Base-by-base conservation (phyloP, 768 basidiomycete species). In the Leccinellum albellum region DNA sequence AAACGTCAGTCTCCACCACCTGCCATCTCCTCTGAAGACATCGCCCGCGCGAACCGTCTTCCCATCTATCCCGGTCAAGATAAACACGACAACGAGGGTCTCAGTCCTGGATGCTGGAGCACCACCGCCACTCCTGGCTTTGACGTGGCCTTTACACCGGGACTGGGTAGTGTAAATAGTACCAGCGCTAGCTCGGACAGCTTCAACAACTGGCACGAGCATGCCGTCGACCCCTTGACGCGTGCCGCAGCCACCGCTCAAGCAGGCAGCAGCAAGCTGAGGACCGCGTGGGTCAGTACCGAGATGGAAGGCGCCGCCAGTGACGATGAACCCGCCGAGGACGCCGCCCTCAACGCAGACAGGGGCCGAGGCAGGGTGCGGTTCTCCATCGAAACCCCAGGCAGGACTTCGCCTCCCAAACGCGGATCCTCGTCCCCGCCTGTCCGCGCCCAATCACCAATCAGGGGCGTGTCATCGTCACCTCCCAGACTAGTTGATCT, bases 111-210 rank as follows among this genome's bases (percentile, higher is more conserved):
- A 3, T 78, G 75, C 42, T 91, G 89, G 90, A 89, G 87, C 61
- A 90, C 86, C 0, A 79, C 81, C 13, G 88, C 89, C 5, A 90
- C 90, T 0, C 89, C 90, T 4, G 90, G 90, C 1, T 75, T 79
- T 46, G 76, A 69, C 42, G 52, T 65, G 17, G 47, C 59, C 47
- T 53, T 54, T 53, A 46, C 56, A 21, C 37, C 57, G 54, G 54
- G 71, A 56, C 55, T 58, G 59, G 75, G 48, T 0, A 52, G 61
- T 31, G 59, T n/a, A 3, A 54, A 50, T 9, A 64, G 57, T 52
- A 28, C 54, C 7, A 20, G 50, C 4, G 69, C 35, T 49, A 67
- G 60, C 50, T 57, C 60, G 15, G 68, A 61, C 13, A 61, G 54
- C 60, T 52, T 48, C 57, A 70, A 53, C 58, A 66, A 63, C 56